Evolutionary conservation across 2,329 filamentous ascomycete genomes (phyloP).

Genomic region (Stagonosporopsis chrysanthemi): DNA sequence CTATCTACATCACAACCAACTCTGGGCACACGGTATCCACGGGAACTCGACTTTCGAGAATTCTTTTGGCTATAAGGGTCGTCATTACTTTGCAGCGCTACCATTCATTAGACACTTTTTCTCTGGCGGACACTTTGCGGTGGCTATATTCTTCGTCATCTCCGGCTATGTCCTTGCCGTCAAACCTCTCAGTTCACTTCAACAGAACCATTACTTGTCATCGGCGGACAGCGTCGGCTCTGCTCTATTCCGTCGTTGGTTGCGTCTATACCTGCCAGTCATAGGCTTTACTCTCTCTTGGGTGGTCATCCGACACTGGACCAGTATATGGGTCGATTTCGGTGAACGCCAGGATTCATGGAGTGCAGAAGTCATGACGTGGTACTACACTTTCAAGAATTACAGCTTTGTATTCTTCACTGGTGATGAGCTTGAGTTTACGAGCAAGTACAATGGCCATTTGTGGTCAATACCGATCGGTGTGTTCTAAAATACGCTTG

Average conservation of each 20-base stretch:
- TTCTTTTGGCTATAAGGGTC: constrained; percentile 40
- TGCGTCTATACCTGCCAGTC: constrained; percentile 61
- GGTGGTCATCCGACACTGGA: constrained; percentile 60
- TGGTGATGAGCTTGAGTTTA: constrained; percentile 66
- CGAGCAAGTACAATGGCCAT: constrained; percentile 45
- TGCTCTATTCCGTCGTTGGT: constrained; percentile 60
- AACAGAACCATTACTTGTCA: constrained; percentile 49
- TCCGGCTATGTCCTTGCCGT: constrained; percentile 62
- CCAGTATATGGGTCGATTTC: constrained; percentile 49
- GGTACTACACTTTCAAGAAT: constrained; percentile 61
- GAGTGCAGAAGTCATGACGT: constrained; percentile 38
- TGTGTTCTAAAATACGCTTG: neutral
- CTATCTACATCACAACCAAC: constrained; percentile 64
- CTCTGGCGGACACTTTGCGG: constrained; percentile 59
- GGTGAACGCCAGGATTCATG: constrained; percentile 59
- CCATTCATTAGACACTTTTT: constrained; percentile 60
- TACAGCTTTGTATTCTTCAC: constrained; percentile 70
- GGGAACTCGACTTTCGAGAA: constrained; percentile 55
- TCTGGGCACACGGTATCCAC: constrained; percentile 57
- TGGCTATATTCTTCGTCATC: constrained; percentile 61
- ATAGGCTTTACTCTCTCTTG: constrained; percentile 64
- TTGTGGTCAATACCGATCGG: constrained; percentile 48
- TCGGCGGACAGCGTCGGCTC: constrained; percentile 57
- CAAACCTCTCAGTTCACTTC: constrained; percentile 55
- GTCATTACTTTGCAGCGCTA: constrained; percentile 43